Conservation (phyloP, 208 protist genomes). For the Wallacemonas collosoma region DNA sequence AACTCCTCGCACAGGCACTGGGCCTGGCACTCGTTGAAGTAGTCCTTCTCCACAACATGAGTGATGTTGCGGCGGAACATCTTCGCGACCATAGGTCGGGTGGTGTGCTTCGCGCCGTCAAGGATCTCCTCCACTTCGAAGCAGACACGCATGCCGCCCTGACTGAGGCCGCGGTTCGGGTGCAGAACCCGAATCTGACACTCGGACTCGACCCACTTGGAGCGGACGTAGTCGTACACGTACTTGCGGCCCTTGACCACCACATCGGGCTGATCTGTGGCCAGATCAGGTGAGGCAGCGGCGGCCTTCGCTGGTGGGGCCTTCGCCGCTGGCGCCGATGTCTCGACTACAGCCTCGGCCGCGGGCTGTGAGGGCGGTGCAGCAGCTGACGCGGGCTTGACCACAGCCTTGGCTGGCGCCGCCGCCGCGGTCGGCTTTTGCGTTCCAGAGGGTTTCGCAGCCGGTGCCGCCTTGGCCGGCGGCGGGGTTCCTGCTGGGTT, state of each 20-base stretch:
- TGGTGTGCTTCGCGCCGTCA: slow-evolving; percentile 13
- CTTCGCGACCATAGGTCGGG: slow-evolving; percentile 51
- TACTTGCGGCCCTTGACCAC: slow-evolving; percentile 22
- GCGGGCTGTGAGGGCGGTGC: too few relatives aligned
- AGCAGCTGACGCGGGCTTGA: too few relatives aligned
- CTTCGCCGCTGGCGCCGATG: not conserved
- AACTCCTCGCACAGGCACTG: slow-evolving; percentile 56
- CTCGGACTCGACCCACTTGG: slow-evolving; percentile 23
- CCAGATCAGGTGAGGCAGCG: not conserved
- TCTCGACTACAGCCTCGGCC: not conserved
- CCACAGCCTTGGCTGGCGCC: not conserved
- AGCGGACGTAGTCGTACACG: slow-evolving; percentile 13
- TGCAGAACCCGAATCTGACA: slow-evolving; percentile 34
- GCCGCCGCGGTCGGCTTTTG: not conserved
- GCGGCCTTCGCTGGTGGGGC: slow-evolving; percentile 1
- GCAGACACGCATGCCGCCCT: slow-evolving; percentile 63
- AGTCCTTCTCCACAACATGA: slow-evolving; percentile 43
- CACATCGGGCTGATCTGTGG: slow-evolving; percentile 21
- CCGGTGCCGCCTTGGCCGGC: too few relatives aligned
- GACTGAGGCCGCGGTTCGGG: slow-evolving; percentile 30
- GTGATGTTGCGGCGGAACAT: slow-evolving; percentile 43
- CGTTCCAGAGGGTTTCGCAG: too few relatives aligned
- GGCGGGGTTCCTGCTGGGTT: too few relatives aligned
- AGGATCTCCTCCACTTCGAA: slow-evolving; percentile 57
- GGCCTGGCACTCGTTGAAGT: slow-evolving; percentile 49